Percentiles rank a stretch among this genome's conserved stretches.
These are phyloP conservation scores for Ephemerocybe angulata DNA, from an alignment of 768 basidiomycete species.

Conservation along the genomic window DNA sequence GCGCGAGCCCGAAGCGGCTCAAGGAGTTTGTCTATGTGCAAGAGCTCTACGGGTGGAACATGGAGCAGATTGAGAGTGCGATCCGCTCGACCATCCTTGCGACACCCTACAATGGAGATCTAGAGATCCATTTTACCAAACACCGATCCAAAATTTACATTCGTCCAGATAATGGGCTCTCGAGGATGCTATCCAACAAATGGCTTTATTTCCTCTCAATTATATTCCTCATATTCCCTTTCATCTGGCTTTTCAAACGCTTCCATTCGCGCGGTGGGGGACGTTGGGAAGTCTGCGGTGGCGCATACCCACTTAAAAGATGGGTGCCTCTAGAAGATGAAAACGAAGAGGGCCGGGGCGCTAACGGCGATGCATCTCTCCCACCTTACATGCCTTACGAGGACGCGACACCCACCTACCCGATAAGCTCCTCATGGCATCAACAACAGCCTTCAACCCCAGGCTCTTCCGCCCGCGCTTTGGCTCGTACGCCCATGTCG, in stretches of 20 bases:
- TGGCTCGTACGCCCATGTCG: neutral
- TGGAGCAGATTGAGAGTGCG: constrained; percentile 37
- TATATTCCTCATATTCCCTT: constrained; percentile 69
- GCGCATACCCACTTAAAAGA: constrained; percentile 69
- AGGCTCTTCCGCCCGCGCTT: neutral
- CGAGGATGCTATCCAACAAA: constrained; percentile 62
- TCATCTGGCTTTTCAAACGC: constrained; percentile 77
- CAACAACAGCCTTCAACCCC: neutral
- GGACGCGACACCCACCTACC: neutral
- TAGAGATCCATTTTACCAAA: constrained; percentile 50
- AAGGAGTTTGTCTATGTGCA: constrained; percentile 80
- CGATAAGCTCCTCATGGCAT: constrained; percentile 14
- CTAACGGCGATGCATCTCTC: neutral
- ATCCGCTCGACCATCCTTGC: constrained; percentile 39
- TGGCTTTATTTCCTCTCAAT: constrained; percentile 71
- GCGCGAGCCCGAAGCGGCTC: constrained; percentile 60
- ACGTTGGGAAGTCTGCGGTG: constrained; percentile 71
- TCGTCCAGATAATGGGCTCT: constrained; percentile 62
- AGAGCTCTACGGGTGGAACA: constrained; percentile 51
- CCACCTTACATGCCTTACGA: constrained; percentile 11
- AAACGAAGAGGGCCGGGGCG: constrained; percentile 11
- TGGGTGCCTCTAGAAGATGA: constrained; percentile 30
- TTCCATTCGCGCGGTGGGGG: constrained; percentile 69
- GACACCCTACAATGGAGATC: constrained; percentile 42
- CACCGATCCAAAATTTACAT: constrained; percentile 52